These are phyloP conservation scores for Teratosphaeriaceae sp. DNA, from an alignment of 2,329 filamentous ascomycete species.

Conservation along the genomic window DNA sequence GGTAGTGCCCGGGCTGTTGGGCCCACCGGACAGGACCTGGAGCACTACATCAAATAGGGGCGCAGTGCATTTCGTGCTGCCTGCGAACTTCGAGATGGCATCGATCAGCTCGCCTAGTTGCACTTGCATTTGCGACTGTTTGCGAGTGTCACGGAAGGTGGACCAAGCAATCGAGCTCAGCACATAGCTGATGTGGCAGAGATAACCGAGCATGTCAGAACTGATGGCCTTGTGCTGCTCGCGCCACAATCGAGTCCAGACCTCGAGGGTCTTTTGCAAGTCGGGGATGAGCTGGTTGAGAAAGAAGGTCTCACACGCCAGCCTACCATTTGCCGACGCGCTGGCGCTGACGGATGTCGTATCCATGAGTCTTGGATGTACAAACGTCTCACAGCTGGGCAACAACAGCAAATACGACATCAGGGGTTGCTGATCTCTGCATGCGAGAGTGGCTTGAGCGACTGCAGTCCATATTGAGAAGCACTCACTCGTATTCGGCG, in stretches of 20 bases:
- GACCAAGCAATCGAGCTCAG: constrained; percentile 25
- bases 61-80: constrained; percentile 33
- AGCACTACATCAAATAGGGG: constrained; percentile 37
- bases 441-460: constrained; percentile 39
- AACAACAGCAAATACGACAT: constrained; percentile 45
- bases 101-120: constrained; percentile 22
- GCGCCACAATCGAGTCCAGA: constrained; percentile 10
- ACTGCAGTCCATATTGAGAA: constrained; percentile 35
- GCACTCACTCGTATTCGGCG: constrained; percentile 16
- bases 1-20: too few relatives aligned
- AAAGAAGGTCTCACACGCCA: constrained; percentile 15
- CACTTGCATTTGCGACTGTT: constrained; percentile 22
- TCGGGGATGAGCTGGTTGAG: constrained; percentile 20
- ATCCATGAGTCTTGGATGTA: constrained; percentile 5
- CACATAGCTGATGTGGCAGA: constrained; percentile 17
- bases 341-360: not conserved
- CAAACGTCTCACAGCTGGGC: not conserved
- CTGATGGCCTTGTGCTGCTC: constrained; percentile 8
- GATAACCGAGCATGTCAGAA: constrained; percentile 16
- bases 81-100: constrained; percentile 30
- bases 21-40: constrained; percentile 4
- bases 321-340: not conserved
- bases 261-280: constrained; percentile 10
- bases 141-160: constrained; percentile 21
- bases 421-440: constrained; percentile 35